Conservation (phyloP, 371 early-diverging fungal species). For the Mortierella sp. region DNA sequence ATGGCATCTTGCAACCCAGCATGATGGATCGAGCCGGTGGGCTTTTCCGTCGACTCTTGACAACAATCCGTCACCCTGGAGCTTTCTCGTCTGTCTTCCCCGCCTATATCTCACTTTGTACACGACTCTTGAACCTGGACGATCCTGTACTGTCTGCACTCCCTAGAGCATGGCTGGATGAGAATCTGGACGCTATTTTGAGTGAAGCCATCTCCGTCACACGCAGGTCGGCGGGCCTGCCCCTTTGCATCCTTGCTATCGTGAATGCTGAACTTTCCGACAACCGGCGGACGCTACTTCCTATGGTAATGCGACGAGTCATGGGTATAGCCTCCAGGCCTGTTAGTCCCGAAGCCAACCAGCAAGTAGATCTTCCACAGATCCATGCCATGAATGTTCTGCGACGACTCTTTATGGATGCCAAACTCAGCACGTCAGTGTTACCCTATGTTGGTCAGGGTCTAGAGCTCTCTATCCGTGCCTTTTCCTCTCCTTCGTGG, state of each 20-base stretch:
- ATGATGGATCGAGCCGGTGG: conserved; percentile 59
- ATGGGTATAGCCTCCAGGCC: conserved; percentile 71
- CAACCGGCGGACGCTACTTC: conserved; percentile 66
- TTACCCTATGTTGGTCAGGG: conserved; percentile 80
- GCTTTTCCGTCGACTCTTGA: conserved; percentile 68
- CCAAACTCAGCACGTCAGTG: conserved; percentile 76
- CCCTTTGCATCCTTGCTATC: conserved; percentile 87
- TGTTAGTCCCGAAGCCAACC: conserved; percentile 58
- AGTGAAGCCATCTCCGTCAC: conserved; percentile 85
- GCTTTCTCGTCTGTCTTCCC: conserved; percentile 92
- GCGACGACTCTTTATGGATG: conserved; percentile 84
- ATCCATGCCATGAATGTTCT: conserved; percentile 93
- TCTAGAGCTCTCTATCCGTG: conserved; percentile 79
- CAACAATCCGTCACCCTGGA: conserved; percentile 89
- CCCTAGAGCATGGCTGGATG: conserved; percentile 75
- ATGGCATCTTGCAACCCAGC: conserved; percentile 26
- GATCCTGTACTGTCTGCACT: conserved; percentile 59
- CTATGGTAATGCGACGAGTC: conserved; percentile 72
- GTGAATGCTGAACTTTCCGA: conserved; percentile 78
- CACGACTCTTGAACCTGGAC: conserved; percentile 67
- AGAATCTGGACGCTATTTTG: conserved; percentile 62
- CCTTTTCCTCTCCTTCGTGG: conserved; percentile 88
- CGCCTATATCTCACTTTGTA: conserved; percentile 78
- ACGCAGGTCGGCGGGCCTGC: conserved; percentile 92
- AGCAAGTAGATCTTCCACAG: conserved; percentile 77